Evolutionary conservation across 805 yeast genomes (phyloP), one percentile per base, ranked within the genome.

Genomic region (Candida loeiensis): DNA sequence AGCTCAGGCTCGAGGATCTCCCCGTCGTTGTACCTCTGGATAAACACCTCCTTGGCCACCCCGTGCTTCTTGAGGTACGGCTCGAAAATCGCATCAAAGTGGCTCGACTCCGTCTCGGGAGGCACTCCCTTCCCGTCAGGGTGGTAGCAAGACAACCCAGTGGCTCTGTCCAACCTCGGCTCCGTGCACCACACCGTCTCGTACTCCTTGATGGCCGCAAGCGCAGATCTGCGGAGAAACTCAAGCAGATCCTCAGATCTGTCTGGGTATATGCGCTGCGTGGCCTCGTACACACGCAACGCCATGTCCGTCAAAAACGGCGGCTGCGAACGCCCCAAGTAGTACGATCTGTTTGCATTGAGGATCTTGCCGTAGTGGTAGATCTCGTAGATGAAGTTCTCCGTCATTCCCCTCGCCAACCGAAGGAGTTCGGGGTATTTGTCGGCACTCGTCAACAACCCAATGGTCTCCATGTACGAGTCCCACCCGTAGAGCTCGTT

Each of bases 401-500:
- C 90, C 9, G 90, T 86, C 91, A 91, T 87, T 0, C 95, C 95
- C 50, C 81, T 71, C 6, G 96, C 91, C 24, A 90, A 71, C 29
- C 81, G 85, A 15, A 79, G 61, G 37, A 79, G 72, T 29, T 74
- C 76, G 30, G 60, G 56, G 28, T 55, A 39, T 18, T 28, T 15
- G 0, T 61, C 56, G 1, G 60, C 70, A 54, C 85, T 84, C 19
- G 76, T 73, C 18, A 93, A 59, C 30, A 93, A 69, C 1, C 98
- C 99, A 17, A 89, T 61, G 0, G 93, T 77, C 56, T 83, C 89
- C 83, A 93, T 85, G 56, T 93, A 91, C 2, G 96, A 88, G 60
- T 91, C 99, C 99, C 99, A 91, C 12, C 98, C 99, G 55, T 93
- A 91, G 43, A 89, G 74, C 64, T 91, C 99, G 64, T 93, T 93